These are phyloP conservation scores for Eucommia ulmoides DNA, from an alignment of 257 asterid species.

Conservation along the genomic window DNA sequence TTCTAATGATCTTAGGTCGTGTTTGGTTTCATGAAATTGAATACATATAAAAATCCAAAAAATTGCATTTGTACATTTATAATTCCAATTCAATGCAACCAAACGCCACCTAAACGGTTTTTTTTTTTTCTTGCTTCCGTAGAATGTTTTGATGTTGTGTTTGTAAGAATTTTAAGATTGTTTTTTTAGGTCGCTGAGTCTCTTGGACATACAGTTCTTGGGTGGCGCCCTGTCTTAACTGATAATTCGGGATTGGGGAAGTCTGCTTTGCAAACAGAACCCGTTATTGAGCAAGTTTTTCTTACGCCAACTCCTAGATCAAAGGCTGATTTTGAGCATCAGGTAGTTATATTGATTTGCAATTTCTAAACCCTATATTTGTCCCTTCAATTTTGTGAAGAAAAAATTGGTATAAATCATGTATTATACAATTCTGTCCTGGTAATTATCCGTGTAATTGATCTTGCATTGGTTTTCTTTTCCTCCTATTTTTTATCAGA, in stretches of 20 bases:
- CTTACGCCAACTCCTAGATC: conserved; percentile 75
- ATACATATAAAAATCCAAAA: too few species aligned
- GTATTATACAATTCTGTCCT: too few species aligned
- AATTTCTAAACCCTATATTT: too few species aligned
- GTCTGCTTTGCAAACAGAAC: conserved; percentile 96
- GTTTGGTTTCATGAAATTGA: too few species aligned
- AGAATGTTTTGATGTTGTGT: not conserved
- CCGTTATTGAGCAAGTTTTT: conserved; percentile 90
- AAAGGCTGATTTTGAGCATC: conserved; percentile 82
- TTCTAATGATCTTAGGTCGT: too few species aligned
- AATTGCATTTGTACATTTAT: too few species aligned
- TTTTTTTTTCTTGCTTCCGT: not conserved
- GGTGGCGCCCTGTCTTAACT: conserved; percentile 90
- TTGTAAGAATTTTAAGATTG: conserved; percentile 1
- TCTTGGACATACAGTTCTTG: conserved; percentile 92
- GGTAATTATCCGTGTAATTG: too few species aligned
- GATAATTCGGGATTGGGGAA: conserved; percentile 86
- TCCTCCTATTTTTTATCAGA: conserved; percentile 26
- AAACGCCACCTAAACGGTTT: not conserved
- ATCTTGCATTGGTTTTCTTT: conserved; percentile 3
- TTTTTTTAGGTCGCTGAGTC: conserved; percentile 82
- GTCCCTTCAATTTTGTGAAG: too few species aligned
- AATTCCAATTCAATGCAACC: too few species aligned
- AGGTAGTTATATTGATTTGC: conserved; percentile 48
- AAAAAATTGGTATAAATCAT: too few species aligned